These are phyloP conservation scores for Schizosaccharomyces versatilis DNA, from an alignment of 1,139 yeast genomes.

Conservation along the genomic window DNA sequence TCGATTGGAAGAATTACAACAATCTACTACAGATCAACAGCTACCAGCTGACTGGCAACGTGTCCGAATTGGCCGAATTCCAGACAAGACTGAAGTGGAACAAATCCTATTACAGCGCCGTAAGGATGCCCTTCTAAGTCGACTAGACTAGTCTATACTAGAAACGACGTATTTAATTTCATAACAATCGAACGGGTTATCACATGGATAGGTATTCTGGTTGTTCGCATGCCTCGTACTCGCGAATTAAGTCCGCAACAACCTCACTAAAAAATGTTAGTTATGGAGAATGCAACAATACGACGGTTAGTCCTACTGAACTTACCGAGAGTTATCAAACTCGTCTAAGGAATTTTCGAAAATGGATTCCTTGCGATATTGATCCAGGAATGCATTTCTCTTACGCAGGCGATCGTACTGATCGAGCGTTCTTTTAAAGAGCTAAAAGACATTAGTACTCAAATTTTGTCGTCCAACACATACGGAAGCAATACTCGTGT, in stretches of 20 bases:
- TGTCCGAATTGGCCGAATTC: background rate
- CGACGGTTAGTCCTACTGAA: conserved; percentile 43
- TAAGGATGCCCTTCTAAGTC: conserved; percentile 4
- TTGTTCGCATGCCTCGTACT: conserved; percentile 41
- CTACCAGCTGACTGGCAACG: background rate
- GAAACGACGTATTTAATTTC: background rate
- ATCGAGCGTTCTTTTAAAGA: conserved; percentile 43
- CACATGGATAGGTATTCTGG: conserved; percentile 28
- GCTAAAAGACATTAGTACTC: conserved; percentile 16
- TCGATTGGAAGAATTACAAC: background rate
- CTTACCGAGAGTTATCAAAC: conserved; percentile 59
- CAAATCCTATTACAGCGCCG: background rate
- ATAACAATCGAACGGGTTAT: background rate
- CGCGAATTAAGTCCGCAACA: conserved; percentile 45
- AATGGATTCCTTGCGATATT: conserved; percentile 37
- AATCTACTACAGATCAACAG: background rate
- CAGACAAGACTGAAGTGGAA: background rate
- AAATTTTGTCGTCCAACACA: conserved; percentile 21
- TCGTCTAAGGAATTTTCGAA: conserved; percentile 45
- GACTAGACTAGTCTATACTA: conserved; percentile 3
- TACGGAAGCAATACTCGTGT: conserved; percentile 14
- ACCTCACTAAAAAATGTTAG: conserved; percentile 30
- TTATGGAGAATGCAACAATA: conserved; percentile 44
- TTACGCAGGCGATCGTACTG: conserved; percentile 66
- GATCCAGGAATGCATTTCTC: conserved; percentile 67